phyloP scores from a whole-genome alignment of 2,329 filamentous ascomycete genomes.

The Dactylonectria estremocensis region DNA sequence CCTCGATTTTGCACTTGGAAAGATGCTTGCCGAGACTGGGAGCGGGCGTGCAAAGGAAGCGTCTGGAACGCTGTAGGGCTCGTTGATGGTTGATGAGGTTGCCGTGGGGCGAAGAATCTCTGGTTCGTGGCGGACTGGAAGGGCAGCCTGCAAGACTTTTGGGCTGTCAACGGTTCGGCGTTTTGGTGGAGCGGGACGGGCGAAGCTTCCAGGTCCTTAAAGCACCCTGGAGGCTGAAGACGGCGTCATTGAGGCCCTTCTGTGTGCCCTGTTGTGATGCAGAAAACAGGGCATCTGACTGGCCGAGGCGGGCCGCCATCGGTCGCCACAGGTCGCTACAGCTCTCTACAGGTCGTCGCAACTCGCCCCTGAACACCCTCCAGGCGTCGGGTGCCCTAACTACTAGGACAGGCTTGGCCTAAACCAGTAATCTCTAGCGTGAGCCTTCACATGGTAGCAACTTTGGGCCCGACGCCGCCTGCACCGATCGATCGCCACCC shows the following conservation, averaged over 20 bases:
- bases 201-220: constrained; percentile 39
- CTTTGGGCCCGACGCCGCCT: constrained; percentile 10
- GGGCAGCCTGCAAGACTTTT: constrained; percentile 42
- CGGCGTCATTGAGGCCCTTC: constrained; percentile 43
- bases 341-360: background rate
- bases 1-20: constrained; percentile 7
- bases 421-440: constrained; percentile 45
- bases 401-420: constrained; percentile 15
- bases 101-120: constrained; percentile 25
- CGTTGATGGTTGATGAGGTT: constrained; percentile 29
- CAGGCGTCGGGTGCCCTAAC: constrained; percentile 22
- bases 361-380: background rate
- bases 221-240: constrained; percentile 23
- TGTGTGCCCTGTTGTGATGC: constrained; percentile 14
- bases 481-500: constrained; percentile 44
- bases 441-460: constrained; percentile 23
- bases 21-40: background rate
- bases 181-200: constrained; percentile 43
- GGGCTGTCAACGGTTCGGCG: constrained; percentile 35
- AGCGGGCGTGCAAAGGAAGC: constrained; percentile 18
- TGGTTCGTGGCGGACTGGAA: constrained; percentile 44
- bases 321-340: background rate
- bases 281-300: constrained; percentile 7
- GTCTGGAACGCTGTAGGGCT: constrained; percentile 22
- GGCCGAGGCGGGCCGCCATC: constrained; percentile 2